Evolutionary conservation across 2,329 filamentous ascomycete genomes (phyloP), one percentile per base, ranked within the genome.

Genomic region (Cadophora luteo-olivacea): DNA sequence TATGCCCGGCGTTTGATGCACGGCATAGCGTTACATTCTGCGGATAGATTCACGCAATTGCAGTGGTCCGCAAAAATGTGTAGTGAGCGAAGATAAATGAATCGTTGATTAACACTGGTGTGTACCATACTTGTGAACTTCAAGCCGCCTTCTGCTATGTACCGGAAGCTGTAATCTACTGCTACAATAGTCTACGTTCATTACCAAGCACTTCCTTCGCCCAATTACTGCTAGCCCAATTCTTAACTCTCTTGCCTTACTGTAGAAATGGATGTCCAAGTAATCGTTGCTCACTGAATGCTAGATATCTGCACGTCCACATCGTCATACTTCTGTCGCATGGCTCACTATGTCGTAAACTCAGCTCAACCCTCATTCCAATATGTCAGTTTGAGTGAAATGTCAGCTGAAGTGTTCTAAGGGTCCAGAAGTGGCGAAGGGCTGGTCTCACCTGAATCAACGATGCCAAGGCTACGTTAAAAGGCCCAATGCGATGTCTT

Each of bases 41-140:
- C 19, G 55, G n/a, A 22, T 55, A n/a, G 16, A 33, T 24, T 24
- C 33, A 58, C 24, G 32, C 19, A 32, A 38, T 24, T 14, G 32
- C 33, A 24, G 55, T n/a, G 22, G 33, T 38, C 16, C 12, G 32
- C 29, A 36, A 41, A 38, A n/a, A 6, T 33, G 1, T n/a, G 38
- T 58, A 58, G 55, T 41, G 55, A 58, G 55, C 55, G n/a, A 58
- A 25, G 33, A 41, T n/a, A 38, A 58, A 38, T 22, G 3, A 38
- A 12, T 22, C 33, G 55, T 58, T 58, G 55, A 58, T 58, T 58
- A 24, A 1, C 32, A n/a, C 52, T 33, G 8, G 52, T 5, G 5
- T 29, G 29, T 29, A 29, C 29, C 29, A 29, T 29, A 29, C 29
- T 29, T 29, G 29, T 29, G 5, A 29, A 29, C 29, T 29, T 3